Evolutionary conservation across 371 early-diverging fungal species (phyloP), one percentile per base, ranked within the genome.

Genomic region (Mucor sp.): DNA sequence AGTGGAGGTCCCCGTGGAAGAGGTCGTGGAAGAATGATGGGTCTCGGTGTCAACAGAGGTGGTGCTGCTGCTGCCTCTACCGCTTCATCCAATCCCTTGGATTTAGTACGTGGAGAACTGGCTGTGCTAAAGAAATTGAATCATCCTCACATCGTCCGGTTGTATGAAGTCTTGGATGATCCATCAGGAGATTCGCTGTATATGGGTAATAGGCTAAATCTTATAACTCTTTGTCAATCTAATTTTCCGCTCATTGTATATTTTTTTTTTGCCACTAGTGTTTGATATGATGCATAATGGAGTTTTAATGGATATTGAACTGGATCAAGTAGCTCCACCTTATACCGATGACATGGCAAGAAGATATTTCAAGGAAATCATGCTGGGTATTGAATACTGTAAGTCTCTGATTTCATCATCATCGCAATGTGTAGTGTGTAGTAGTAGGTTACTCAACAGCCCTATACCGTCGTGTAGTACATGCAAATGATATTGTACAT

Each of bases 341-440:
- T 90, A 88, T 63, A 43, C 82, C 0, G 83, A 85, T 21, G 88
- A 85, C 5, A 76, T 80, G 23, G 81, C 84, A 30, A 71, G 91
- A 60, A 71, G 78, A 56, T 92, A 89, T 60, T 97, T 98, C 74
- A 82, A 85, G 32, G 92, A 96, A 72, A 89, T 96, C 77, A 82
- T 98, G 39, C 83, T 97, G 41, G 99, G 96, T 6, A 92, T 99
- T 60, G 98, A 99, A 80, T 99, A 97, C 74, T 84, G 93, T 94
- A 83, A 82, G 89, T 77, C 37, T 9, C 37, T 9, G 6, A 21
- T 50, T 12, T 50, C 21, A 21, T 50, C 12, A 14, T 50, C 21
- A 21, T 50, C 12, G 4, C 30, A 30, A n/a, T n/a, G n/a, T n/a
- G 30, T 6, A 30, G 30, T 30, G 30, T 6, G 30, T 30, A 12